phyloP scores from a whole-genome alignment of 1,139 yeast species.

The Cylindricascospora bacillispora region DNA sequence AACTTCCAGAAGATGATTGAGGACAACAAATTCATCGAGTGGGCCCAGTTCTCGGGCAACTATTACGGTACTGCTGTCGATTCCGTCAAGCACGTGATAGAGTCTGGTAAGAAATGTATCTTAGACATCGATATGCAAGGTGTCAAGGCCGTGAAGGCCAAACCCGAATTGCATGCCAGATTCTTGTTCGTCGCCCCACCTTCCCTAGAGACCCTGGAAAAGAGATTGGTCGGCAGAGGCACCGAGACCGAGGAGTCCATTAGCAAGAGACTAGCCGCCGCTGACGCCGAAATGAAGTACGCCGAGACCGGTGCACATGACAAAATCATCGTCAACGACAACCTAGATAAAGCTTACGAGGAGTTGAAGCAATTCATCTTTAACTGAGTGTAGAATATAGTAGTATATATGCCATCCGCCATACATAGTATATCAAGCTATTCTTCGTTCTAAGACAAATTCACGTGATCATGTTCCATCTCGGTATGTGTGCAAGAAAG shows the following conservation, averaged over 20 bases:
- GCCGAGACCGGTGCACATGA: slow-evolving; percentile 90
- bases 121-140: slow-evolving; percentile 99
- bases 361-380: slow-evolving; percentile 71
- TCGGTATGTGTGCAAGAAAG: no score
- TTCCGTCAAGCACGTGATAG: slow-evolving; percentile 52
- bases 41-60: slow-evolving; percentile 97
- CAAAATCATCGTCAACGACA: slow-evolving; percentile 76
- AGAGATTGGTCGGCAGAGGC: slow-evolving; percentile 76
- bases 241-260: slow-evolving; percentile 84
- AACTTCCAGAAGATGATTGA: slow-evolving; percentile 65
- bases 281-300: slow-evolving; percentile 76
- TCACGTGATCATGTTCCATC: no score
- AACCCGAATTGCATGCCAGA: slow-evolving; percentile 68
- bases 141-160: slow-evolving; percentile 72
- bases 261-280: slow-evolving; percentile 74
- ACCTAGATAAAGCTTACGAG: slow-evolving; percentile 73
- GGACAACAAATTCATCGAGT: slow-evolving; percentile 72
- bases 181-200: slow-evolving; percentile 89
- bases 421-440: slow-evolving; percentile 1
- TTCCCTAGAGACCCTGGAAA: slow-evolving; percentile 58
- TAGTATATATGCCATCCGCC: background rate
- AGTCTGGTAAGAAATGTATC: slow-evolving; percentile 60
- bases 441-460: no score
- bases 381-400: slow-evolving; percentile 20
- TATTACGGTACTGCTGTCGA: slow-evolving; percentile 88